Conservation (phyloP, 2,329 filamentous ascomycete genomes). For the Penicillium hordei region DNA sequence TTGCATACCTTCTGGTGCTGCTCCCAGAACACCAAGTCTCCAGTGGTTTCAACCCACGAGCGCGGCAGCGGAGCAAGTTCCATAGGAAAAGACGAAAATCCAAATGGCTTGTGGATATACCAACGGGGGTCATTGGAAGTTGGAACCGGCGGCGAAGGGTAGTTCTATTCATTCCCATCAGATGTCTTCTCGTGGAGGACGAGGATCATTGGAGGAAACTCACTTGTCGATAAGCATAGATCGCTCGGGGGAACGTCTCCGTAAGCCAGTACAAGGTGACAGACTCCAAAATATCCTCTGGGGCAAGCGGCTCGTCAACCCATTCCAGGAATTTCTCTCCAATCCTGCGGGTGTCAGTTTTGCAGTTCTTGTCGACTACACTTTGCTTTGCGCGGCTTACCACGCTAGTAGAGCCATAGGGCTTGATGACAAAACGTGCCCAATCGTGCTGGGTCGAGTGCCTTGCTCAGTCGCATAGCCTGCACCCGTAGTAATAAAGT, state of each 20-base stretch:
- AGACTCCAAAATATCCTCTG: constrained; percentile 35
- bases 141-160: constrained; percentile 19
- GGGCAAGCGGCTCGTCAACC: constrained; percentile 35
- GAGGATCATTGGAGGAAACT: background rate
- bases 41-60: constrained; percentile 37
- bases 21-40: constrained; percentile 41
- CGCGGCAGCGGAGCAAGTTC: constrained; percentile 45
- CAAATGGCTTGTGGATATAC: constrained; percentile 48
- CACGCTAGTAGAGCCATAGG: constrained; percentile 37
- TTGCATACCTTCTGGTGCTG: constrained; percentile 35
- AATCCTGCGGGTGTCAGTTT: constrained; percentile 31
- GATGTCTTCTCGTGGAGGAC: background rate
- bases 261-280: constrained; percentile 43
- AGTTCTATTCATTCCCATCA: constrained; percentile 10
- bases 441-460: constrained; percentile 37
- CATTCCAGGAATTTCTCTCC: constrained; percentile 42
- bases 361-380: background rate
- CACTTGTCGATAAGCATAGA: constrained; percentile 37
- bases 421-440: constrained; percentile 33
- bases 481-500: constrained; percentile 22
- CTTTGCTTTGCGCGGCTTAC: constrained; percentile 13
- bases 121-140: constrained; percentile 24
- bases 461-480: constrained; percentile 34
- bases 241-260: constrained; percentile 36
- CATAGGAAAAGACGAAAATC: constrained; percentile 48